Base-by-base conservation (phyloP, 2,329 filamentous ascomycete genomes). In the Paraconiothyrium sp. region DNA sequence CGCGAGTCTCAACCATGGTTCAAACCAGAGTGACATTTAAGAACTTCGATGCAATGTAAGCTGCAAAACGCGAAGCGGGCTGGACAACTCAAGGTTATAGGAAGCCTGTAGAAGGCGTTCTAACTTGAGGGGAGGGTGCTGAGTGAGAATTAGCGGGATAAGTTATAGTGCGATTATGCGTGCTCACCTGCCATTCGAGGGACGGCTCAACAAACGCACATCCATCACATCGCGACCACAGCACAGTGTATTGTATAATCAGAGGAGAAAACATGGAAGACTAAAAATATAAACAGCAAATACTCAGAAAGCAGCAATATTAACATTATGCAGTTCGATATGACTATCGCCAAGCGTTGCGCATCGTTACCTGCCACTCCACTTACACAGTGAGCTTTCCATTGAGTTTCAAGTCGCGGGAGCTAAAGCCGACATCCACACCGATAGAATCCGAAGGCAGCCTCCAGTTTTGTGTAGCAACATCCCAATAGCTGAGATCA, bases 401-500 rank as follows among this genome's bases (percentile, higher is more conserved):
- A n/a, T 34, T 63, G 56, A 62, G 37, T 39, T 58, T 60, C 44
- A 74, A 41, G 60, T 72, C 58, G 14, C 69, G 64, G 13, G 70
- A 75, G 35, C 72, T 75, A 20, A 74, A 75, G 0, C 74, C 75
- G 10, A 71, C 71, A 30, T 65, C 16, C n/a, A 72, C 66, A 1
- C 41, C 56, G 24, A 72, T 67, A 10, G 41, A 56, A 5, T 60
- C 61, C 7, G 30, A 46, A 0, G 72, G 72, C n/a, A 83, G 67
- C 39, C 72, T 66, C 39, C 82, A 84, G 58, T 79, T 67, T 70
- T 83, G 79, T 8, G 74, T 67, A 20, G 70, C 67, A 2, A 80
- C 69, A 50, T 84, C 80, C 83, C 83, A 85, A 69, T 81, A 82
- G 71, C 83, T 85, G 4, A 85, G 62, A 59, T 85, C 83, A 16